phyloP scores from a whole-genome alignment of 257 asterid genomes.

The Solanum neorickii region DNA sequence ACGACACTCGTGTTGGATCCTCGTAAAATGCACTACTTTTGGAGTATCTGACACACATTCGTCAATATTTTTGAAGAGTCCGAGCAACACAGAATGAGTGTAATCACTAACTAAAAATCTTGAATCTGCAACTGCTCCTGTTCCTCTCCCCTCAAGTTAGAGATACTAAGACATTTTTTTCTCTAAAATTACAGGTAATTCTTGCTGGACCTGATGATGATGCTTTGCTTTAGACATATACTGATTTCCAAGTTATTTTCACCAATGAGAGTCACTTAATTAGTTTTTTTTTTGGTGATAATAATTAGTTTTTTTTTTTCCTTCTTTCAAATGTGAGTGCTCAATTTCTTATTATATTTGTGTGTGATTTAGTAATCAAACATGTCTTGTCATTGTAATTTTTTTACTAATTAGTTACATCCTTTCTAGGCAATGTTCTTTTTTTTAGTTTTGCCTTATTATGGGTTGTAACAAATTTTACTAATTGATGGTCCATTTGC shows the following conservation, averaged over 20 bases:
- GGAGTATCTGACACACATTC: background rate
- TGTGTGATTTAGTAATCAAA: conserved; percentile 16
- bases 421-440: conserved; percentile 53
- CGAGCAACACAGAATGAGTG: too few relatives aligned
- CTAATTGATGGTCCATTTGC: conserved; percentile 29
- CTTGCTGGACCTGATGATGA: conserved; percentile 98
- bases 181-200: conserved; percentile 36
- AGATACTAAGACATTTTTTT: background rate
- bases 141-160: background rate
- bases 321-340: conserved; percentile 25
- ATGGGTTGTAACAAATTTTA: conserved; percentile 45
- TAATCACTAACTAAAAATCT: background rate
- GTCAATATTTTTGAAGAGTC: background rate
- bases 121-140: background rate
- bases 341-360: background rate
- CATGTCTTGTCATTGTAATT: conserved; percentile 9
- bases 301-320: background rate
- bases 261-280: conserved; percentile 8
- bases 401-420: conserved; percentile 25
- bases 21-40: background rate
- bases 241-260: conserved; percentile 17
- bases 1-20: background rate
- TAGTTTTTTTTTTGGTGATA: background rate
- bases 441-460: conserved; percentile 62
- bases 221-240: conserved; percentile 53